Evolutionary conservation across 116 monocot species (phyloP).

Genomic region (Thalassia testudinum): DNA sequence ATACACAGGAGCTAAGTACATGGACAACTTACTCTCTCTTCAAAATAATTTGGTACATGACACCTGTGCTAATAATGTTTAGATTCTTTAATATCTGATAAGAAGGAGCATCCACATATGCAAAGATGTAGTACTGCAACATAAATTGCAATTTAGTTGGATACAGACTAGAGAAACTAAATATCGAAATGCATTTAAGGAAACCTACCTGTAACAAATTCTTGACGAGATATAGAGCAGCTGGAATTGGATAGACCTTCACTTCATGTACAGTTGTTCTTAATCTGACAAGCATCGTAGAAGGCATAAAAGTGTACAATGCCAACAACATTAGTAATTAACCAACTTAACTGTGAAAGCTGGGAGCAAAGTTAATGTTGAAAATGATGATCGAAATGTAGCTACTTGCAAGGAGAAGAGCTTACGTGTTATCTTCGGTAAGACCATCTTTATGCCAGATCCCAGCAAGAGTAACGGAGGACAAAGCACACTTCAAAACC

Average conservation of each 20-base stretch:
- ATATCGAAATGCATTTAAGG: too few relatives aligned
- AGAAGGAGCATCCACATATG: constrained; percentile 93
- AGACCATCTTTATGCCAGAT: constrained; percentile 87
- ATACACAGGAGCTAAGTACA: too few relatives aligned
- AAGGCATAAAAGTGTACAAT: not conserved
- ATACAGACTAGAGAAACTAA: too few relatives aligned
- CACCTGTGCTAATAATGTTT: constrained; percentile 94
- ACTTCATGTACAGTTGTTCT: constrained; percentile 55
- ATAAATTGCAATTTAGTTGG: too few relatives aligned
- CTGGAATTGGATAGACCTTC: constrained; percentile 69
- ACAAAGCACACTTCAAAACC: constrained; percentile 80
- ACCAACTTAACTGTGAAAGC: too few relatives aligned
- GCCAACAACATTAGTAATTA: too few relatives aligned
- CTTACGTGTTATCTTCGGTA: constrained; percentile 66
- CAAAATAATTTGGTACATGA: constrained; percentile 87
- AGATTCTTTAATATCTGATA: constrained; percentile 98
- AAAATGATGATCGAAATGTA: not conserved
- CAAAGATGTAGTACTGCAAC: constrained; percentile 89
- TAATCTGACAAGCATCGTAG: constrained; percentile 20
- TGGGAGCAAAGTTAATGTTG: too few relatives aligned
- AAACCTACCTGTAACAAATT: constrained; percentile 56
- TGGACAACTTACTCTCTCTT: constrained; percentile 63
- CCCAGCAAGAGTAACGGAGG: constrained; percentile 56
- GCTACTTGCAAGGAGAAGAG: not conserved
- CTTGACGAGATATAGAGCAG: constrained; percentile 62